These are phyloP conservation scores for Quercus mongolica DNA, from an alignment of 306 rosid species.

Conservation along the genomic window DNA sequence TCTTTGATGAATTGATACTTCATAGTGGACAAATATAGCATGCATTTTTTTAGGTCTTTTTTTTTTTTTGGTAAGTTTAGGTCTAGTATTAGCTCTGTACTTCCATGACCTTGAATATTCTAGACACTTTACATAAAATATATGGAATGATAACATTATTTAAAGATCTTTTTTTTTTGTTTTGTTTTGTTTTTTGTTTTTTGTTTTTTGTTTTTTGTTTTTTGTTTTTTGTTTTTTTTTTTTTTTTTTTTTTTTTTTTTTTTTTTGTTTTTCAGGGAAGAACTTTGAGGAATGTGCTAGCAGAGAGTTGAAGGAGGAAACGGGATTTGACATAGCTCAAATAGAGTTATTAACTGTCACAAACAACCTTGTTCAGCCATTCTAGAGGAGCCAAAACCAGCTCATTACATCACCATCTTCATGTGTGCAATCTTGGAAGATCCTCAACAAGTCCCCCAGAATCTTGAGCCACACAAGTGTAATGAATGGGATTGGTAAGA, in stretches of 20 bases:
- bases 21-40: neutral
- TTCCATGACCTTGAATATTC: neutral
- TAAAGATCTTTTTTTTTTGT: neutral
- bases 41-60: neutral
- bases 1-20: neutral
- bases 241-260: no score
- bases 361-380: constrained; percentile 30
- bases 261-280: constrained; percentile 42
- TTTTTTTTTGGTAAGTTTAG: no score
- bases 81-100: neutral
- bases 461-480: constrained; percentile 64
- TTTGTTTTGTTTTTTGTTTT: no score
- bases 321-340: constrained; percentile 44
- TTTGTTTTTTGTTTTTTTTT: no score
- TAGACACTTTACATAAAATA: neutral
- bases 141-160: neutral
- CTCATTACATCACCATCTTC: constrained; percentile 57
- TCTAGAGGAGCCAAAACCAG: constrained; percentile 38
- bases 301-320: constrained; percentile 80
- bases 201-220: no score
- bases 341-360: constrained; percentile 45
- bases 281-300: constrained; percentile 67
- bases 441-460: constrained; percentile 36
- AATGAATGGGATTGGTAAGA: constrained; percentile 82
- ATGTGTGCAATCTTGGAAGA: constrained; percentile 39